Conservation (phyloP, 1,284 basidiomycete species). For the Pseudozyma hubeiensis region DNA sequence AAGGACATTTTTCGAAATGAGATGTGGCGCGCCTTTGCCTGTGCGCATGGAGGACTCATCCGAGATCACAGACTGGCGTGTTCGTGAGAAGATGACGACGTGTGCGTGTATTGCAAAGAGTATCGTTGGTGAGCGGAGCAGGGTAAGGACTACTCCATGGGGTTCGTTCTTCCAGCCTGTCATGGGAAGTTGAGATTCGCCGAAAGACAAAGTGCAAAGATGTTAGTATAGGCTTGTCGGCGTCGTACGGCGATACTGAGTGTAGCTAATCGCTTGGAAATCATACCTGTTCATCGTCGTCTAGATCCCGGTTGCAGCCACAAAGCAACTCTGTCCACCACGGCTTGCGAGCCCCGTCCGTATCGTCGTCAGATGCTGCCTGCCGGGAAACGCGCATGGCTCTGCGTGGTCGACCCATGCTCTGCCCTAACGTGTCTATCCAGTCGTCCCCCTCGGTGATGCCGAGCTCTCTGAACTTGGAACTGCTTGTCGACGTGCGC, state of each 20-base stretch:
- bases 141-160: constrained; percentile 32
- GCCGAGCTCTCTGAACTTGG: constrained; percentile 50
- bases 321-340: constrained; percentile 59
- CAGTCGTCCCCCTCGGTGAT: constrained; percentile 46
- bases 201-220: neutral
- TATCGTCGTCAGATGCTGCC: constrained; percentile 1
- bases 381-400: constrained; percentile 20
- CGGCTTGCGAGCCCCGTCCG: constrained; percentile 28
- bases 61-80: neutral
- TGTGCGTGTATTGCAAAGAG: constrained; percentile 4
- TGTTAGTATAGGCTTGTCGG: constrained; percentile 2
- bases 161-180: constrained; percentile 49
- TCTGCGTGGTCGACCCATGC: constrained; percentile 3
- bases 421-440: constrained; percentile 24
- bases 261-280: neutral
- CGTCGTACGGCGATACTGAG: neutral
- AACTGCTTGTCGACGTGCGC: constrained; percentile 43
- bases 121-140: neutral
- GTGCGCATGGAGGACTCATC: too few relatives aligned
- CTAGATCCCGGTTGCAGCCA: constrained; percentile 43
- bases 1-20: too few relatives aligned
- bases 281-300: constrained; percentile 57
- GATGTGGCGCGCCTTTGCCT: too few relatives aligned
- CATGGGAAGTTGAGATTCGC: neutral
- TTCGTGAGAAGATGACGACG: neutral